Evolutionary conservation across 257 asterid genomes (phyloP), one percentile per base, ranked within the genome.

Genomic region (Prunella vulgaris): DNA sequence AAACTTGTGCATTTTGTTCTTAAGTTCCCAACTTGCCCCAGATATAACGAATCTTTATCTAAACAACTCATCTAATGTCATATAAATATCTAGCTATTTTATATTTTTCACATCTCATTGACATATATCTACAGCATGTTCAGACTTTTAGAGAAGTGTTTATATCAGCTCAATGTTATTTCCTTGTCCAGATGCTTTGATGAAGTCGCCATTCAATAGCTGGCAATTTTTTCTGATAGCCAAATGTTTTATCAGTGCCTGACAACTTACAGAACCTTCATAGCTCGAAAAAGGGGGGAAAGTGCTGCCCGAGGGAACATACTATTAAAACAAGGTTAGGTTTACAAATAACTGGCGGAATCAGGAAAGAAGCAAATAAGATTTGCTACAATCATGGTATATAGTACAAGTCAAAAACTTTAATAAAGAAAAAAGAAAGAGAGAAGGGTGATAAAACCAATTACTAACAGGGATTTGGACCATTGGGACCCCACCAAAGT

Each of bases 391-490:
- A 54, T 40, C 32, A 51, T 48, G 44, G 28, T 10, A 54, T 63
- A 28, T 13, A 58, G 4, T n/a, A 37, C 48, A 52, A 74, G 54
- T 52, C 38, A 28, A 66, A 17, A 68, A 38, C 30, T 33, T 40
- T 7, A 20, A 46, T 17, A 32, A 25, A 20, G 0, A 54, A 24
- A 24, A 3, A 1, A 13, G 3, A 46, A 3, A 71, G 44, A 24
- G 27, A 69, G 59, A 32, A 33, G 68, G 48, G 68, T 4, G 48
- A 40, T 64, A 37, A 71, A 42, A 71, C 20, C 61, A 70, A 70
- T 54, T 25, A 81, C 94, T 75, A 68, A 90, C 99, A 66, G 87
- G 94, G 71, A 93, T 86, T 75, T 84, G 92, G 73, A 93, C 80
- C 73, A 64, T 3, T 54, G 96, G 96, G 63, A 89, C 95, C 69